phyloP scores from a whole-genome alignment of 306 rosid species.

The Quercus alba region DNA sequence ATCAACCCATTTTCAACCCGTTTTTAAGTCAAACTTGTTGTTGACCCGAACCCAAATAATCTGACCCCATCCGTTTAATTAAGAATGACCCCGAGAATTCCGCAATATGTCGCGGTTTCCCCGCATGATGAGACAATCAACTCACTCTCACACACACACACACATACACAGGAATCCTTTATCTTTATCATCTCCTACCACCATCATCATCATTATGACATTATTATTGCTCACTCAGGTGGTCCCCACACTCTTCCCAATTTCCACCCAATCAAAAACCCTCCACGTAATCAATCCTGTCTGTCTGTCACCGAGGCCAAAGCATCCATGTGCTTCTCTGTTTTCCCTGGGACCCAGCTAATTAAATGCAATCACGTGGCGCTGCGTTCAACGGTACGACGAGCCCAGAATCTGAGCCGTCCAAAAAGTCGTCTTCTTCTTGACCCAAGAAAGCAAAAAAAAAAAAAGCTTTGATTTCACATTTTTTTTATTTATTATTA shows the following conservation, averaged over 20 bases:
- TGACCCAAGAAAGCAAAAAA: too few species aligned
- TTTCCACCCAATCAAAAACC: constrained; percentile 17
- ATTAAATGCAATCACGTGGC: constrained; percentile 40
- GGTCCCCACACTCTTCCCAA: constrained; percentile 21
- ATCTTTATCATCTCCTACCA: too few species aligned
- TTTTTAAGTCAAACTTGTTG: too few species aligned
- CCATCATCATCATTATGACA: constrained; percentile 28
- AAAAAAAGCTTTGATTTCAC: too few species aligned
- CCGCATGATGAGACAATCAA: not conserved
- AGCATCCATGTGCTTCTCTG: constrained; percentile 35
- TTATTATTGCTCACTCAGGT: constrained; percentile 37
- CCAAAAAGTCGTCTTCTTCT: not conserved
- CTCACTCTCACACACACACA: too few species aligned
- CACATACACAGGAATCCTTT: too few species aligned
- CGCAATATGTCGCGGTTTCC: not conserved
- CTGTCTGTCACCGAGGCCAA: not conserved
- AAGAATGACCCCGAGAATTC: not conserved
- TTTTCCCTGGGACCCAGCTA: constrained; percentile 32
- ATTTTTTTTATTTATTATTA: too few species aligned
- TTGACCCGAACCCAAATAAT: too few species aligned
- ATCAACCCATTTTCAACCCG: too few species aligned
- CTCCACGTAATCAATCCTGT: constrained; percentile 24
- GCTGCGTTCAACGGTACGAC: constrained; percentile 25
- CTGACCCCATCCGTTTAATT: too few species aligned
- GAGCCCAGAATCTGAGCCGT: constrained; percentile 26